Evolutionary conservation across 176 grass and related monocot genomes (phyloP).

Genomic region (Lolium multiflorum): DNA sequence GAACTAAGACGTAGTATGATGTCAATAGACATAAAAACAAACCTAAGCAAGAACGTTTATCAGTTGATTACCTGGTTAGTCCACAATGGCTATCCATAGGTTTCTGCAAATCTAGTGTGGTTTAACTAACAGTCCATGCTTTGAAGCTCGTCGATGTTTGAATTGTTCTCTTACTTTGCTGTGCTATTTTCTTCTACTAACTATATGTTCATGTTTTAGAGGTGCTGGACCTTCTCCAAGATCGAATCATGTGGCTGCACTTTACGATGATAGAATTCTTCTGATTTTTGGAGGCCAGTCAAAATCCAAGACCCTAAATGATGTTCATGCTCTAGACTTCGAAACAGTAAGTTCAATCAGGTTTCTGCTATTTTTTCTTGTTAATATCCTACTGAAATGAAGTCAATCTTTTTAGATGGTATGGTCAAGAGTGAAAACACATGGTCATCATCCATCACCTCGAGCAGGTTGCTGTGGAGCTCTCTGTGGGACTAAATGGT

Average conservation of each 20-base stretch:
- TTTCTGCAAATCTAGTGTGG: slow-evolving; percentile 9
- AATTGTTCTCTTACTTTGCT: slow-evolving; percentile 8
- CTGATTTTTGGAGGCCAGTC: slow-evolving; percentile 94
- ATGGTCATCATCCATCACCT: slow-evolving; percentile 90
- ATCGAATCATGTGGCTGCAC: slow-evolving; percentile 83
- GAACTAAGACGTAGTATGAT: slow-evolving; percentile 21
- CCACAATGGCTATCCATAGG: background rate
- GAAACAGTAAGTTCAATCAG: slow-evolving; percentile 76
- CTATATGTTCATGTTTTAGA: slow-evolving; percentile 57
- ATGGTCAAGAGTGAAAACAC: slow-evolving; percentile 92
- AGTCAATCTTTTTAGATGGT: slow-evolving; percentile 74
- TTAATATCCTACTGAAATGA: slow-evolving; percentile 36
- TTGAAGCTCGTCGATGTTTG: slow-evolving; percentile 5
- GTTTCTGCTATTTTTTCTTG: slow-evolving; percentile 22
- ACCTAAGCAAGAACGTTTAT: slow-evolving; percentile 35
- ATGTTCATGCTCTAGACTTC: slow-evolving; percentile 89
- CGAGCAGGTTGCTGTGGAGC: slow-evolving; percentile 89
- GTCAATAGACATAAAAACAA: slow-evolving; percentile 23
- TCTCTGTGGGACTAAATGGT: slow-evolving; percentile 99
- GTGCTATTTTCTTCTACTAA: slow-evolving; percentile 42
- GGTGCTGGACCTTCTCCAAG: slow-evolving; percentile 92
- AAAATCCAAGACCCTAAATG: slow-evolving; percentile 93
- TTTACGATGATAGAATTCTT: slow-evolving; percentile 90
- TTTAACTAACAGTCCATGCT: background rate
- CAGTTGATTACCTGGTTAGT: background rate